Conservation (phyloP, 805 yeast species). For the Saccharomycopsis sp. region DNA sequence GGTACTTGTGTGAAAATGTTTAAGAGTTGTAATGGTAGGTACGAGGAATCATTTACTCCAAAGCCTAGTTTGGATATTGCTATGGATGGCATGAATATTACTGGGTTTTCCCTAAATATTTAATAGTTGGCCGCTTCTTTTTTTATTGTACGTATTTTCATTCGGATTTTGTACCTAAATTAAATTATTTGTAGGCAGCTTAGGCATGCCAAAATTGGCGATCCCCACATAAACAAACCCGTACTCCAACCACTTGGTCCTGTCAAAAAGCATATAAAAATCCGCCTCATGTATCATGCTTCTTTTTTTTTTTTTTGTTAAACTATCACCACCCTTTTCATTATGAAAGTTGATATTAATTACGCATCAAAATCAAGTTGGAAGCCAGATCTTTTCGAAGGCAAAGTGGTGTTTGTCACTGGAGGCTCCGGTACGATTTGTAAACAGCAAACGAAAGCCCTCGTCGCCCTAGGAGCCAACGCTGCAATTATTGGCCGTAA, state of each 20-base stretch:
- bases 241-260: too few species aligned
- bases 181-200: too few species aligned
- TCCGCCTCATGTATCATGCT: too few species aligned
- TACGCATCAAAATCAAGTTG: slow-evolving; percentile 22
- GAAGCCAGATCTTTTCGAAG: slow-evolving; percentile 65
- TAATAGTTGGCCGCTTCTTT: too few species aligned
- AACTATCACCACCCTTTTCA: neutral
- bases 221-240: too few species aligned
- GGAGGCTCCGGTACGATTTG: slow-evolving; percentile 98
- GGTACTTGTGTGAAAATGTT: slow-evolving; percentile 12
- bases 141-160: too few species aligned
- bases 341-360: slow-evolving; percentile 15
- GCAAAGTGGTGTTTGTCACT: slow-evolving; percentile 83
- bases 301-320: too few species aligned
- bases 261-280: too few species aligned
- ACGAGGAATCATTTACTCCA: neutral
- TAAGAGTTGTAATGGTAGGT: neutral
- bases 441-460: slow-evolving; percentile 79
- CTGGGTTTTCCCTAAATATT: neutral
- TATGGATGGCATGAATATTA: neutral
- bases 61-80: neutral
- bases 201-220: too few species aligned
- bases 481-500: slow-evolving; percentile 84
- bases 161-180: too few species aligned
- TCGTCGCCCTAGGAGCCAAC: slow-evolving; percentile 77